phyloP scores from a whole-genome alignment of 495 filamentous ascomycete genomes.

The Mycothermus thermophilus region DNA sequence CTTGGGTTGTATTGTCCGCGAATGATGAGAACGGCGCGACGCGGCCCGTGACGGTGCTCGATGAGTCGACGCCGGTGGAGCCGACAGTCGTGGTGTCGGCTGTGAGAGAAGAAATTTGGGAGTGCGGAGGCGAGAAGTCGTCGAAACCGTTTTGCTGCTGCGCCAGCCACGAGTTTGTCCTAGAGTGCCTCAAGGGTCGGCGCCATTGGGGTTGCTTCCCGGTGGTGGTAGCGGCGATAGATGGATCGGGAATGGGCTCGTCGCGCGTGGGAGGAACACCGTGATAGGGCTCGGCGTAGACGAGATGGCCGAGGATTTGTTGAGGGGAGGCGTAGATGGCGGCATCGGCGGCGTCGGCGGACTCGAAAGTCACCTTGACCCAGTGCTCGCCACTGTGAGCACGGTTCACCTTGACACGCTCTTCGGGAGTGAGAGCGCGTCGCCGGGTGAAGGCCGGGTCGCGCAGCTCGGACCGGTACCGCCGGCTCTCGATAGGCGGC shows the following conservation, averaged over 20 bases:
- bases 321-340: constrained; percentile 66
- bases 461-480: constrained; percentile 48
- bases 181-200: not conserved
- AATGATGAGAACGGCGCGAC: too few species aligned
- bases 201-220: too few species aligned
- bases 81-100: constrained; percentile 33
- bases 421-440: constrained; percentile 47
- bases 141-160: too few species aligned
- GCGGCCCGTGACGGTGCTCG: constrained; percentile 42
- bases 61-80: constrained; percentile 39
- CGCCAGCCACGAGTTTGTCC: not conserved
- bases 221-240: not conserved
- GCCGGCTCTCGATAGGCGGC: constrained; percentile 39
- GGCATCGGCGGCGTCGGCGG: constrained; percentile 58
- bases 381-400: constrained; percentile 71
- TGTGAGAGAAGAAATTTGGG: constrained; percentile 34
- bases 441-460: constrained; percentile 47
- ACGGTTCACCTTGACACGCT: constrained; percentile 59
- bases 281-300: constrained; percentile 65
- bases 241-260: constrained; percentile 17
- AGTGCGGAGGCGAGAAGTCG: constrained; percentile 21
- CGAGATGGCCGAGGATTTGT: constrained; percentile 56
- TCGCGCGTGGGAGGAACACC: constrained; percentile 57
- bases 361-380: constrained; percentile 90
- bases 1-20: too few species aligned